Percentiles rank a stretch among this genome's conserved stretches.
These are phyloP conservation scores for Cladorrhinum sp. DNA, from an alignment of 2,329 filamentous ascomycete species.

Conservation along the genomic window DNA sequence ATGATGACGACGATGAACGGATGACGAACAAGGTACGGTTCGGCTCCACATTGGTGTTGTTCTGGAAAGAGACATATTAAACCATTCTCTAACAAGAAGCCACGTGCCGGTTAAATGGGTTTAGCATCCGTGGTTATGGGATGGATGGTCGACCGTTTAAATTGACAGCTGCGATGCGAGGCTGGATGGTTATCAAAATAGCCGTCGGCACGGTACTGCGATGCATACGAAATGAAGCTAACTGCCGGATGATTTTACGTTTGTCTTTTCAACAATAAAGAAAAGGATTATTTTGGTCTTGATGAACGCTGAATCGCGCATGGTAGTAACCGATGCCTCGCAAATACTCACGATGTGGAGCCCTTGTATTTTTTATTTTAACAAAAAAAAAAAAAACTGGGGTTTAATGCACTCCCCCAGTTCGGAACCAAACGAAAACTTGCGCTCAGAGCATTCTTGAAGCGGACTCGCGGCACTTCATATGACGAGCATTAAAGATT, in stretches of 20 bases:
- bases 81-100: background rate
- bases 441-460: too few species aligned
- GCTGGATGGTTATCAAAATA: constrained; percentile 5
- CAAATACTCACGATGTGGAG: too few species aligned
- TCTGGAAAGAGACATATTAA: background rate
- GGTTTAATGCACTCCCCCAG: too few species aligned
- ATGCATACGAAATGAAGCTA: background rate
- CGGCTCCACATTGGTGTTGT: background rate
- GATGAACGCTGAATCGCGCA: too few species aligned
- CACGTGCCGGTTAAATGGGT: constrained; percentile 6
- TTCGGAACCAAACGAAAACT: too few species aligned
- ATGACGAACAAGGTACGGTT: too few species aligned
- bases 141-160: background rate
- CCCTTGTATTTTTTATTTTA: too few species aligned
- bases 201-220: constrained; percentile 7
- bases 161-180: constrained; percentile 10
- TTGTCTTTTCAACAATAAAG: background rate
- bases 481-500: too few species aligned
- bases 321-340: too few species aligned
- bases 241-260: background rate
- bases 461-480: too few species aligned
- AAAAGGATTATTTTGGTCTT: background rate
- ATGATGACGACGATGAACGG: background rate
- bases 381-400: too few species aligned
- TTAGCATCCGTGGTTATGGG: background rate